Conservation (phyloP, 179 eudicot species). For the Dionaea muscipula region DNA sequence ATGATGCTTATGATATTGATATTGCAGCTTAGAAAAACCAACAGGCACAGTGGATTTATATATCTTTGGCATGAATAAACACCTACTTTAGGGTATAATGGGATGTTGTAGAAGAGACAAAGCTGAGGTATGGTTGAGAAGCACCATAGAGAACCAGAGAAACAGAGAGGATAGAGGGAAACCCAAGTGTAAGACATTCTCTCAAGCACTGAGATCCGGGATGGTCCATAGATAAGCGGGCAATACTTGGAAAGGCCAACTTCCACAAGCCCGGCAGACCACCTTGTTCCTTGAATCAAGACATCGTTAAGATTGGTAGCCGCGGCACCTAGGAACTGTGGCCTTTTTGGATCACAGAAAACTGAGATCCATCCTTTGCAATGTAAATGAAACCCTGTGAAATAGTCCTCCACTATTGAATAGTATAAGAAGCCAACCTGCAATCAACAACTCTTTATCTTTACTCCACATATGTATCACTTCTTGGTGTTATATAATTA, state of each 20-base stretch:
- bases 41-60: no score
- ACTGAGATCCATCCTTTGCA: slow-evolving; percentile 39
- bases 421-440: slow-evolving; percentile 36
- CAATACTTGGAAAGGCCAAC: slow-evolving; percentile 30
- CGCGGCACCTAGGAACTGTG: slow-evolving; percentile 30
- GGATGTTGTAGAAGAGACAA: slow-evolving; percentile 20
- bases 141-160: slow-evolving; percentile 8
- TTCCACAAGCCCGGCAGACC: slow-evolving; percentile 33
- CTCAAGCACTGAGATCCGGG: slow-evolving; percentile 17
- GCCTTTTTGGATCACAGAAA: slow-evolving; percentile 24
- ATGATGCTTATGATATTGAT: no score
- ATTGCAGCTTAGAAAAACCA: no score
- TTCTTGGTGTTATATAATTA: background rate
- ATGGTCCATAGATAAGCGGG: slow-evolving; percentile 26
- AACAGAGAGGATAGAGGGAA: slow-evolving; percentile 7
- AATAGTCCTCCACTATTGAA: slow-evolving; percentile 25
- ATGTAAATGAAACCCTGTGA: slow-evolving; percentile 24
- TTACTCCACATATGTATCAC: no score
- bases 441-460: background rate
- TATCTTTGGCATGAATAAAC: no score
- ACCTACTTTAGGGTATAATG: slow-evolving; percentile 28
- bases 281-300: slow-evolving; percentile 30
- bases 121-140: slow-evolving; percentile 19
- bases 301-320: slow-evolving; percentile 29
- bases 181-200: slow-evolving; percentile 19